These are phyloP conservation scores for Angomonas ambiguus DNA, from an alignment of 208 protist species.

Conservation along the genomic window DNA sequence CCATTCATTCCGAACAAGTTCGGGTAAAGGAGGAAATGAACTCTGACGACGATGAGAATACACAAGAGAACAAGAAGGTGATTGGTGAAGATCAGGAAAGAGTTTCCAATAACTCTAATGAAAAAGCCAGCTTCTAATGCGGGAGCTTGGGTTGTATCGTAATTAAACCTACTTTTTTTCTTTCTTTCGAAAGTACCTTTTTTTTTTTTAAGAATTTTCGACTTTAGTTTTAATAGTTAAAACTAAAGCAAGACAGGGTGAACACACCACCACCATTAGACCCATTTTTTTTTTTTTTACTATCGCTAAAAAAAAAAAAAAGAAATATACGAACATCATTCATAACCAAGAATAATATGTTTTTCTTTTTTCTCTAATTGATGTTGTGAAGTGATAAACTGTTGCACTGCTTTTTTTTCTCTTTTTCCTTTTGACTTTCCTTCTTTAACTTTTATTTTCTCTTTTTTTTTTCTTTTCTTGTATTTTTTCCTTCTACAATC, in stretches of 20 bases:
- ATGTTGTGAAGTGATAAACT: neutral
- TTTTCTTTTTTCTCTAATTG: conserved; percentile 14
- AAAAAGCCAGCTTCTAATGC: neutral
- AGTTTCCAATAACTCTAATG: neutral
- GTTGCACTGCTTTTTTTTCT: neutral
- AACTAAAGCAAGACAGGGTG: neutral
- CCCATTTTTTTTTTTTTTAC: neutral
- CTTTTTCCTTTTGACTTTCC: neutral
- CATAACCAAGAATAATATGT: conserved; percentile 3
- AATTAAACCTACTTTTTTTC: conserved; percentile 4
- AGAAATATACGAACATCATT: neutral
- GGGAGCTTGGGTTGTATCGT: neutral
- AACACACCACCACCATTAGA: neutral
- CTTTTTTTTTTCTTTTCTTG: conserved; percentile 4
- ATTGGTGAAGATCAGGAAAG: neutral
- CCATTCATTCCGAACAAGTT: conserved; percentile 42
- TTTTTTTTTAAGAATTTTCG: neutral
- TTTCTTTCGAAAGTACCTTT: neutral
- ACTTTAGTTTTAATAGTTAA: conserved; percentile 7
- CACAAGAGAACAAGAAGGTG: neutral
- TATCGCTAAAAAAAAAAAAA: neutral
- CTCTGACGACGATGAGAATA: conserved; percentile 1
- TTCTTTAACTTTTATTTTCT: conserved; percentile 7
- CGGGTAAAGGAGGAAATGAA: conserved; percentile 42
- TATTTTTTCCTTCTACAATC: neutral